A percentile compares a stretch with the other conserved stretches of the same genome.
phyloP scores from a whole-genome alignment of 2,329 filamentous ascomycete species.

The Pestalotiopsis sp. region DNA sequence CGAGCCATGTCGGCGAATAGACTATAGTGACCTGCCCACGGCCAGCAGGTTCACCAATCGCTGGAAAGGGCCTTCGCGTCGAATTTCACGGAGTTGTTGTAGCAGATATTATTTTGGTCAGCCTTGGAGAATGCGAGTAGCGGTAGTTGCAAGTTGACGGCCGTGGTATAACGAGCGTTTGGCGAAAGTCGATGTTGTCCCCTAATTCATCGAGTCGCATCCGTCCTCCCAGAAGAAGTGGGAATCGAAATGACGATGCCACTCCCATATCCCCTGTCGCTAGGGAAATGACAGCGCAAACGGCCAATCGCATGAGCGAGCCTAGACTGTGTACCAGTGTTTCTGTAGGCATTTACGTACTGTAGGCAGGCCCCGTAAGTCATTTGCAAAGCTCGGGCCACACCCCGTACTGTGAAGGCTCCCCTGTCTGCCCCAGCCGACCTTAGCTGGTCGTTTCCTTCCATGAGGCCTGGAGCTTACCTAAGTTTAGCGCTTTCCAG shows the following conservation, averaged over 20 bases:
- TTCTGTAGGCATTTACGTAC: neutral
- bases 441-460: too few relatives aligned
- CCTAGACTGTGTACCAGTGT: neutral
- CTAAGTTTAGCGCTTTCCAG: neutral
- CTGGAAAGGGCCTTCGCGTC: neutral
- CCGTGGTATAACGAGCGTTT: neutral
- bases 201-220: neutral
- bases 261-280: neutral
- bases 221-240: neutral
- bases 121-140: neutral
- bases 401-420: neutral
- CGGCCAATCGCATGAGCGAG: neutral
- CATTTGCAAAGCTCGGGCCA: conserved; percentile 18
- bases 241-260: neutral
- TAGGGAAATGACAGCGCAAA: conserved; percentile 6
- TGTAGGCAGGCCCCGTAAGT: conserved; percentile 1
- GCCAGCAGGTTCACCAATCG: neutral
- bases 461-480: neutral
- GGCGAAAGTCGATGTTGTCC: neutral
- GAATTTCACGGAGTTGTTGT: neutral
- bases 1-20: conserved; percentile 44
- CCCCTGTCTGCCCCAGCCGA: neutral
- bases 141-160: neutral
- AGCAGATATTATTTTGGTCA: neutral
- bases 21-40: conserved; percentile 16